phyloP scores from a whole-genome alignment of 2,329 filamentous ascomycete species.

The Fusarium transvaalense region DNA sequence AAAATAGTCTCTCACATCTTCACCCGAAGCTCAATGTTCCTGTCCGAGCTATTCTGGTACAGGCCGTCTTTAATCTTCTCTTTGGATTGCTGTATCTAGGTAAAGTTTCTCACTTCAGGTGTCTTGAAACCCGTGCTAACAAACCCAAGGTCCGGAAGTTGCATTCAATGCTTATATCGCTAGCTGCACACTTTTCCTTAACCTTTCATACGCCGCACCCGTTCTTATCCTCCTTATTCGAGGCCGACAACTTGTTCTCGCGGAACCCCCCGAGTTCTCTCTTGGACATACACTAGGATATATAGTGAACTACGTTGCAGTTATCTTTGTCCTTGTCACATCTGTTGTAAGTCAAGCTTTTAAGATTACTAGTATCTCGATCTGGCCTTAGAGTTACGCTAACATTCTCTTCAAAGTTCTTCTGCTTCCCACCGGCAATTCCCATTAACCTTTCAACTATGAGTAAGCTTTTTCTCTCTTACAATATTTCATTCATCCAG shows the following conservation, averaged over 20 bases:
- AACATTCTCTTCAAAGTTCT: constrained; percentile 24
- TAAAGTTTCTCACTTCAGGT: not conserved
- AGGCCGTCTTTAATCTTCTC: constrained; percentile 58
- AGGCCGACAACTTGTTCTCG: constrained; percentile 50
- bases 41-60: constrained; percentile 55
- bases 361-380: rapidly evolving
- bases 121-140: not conserved
- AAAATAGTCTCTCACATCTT: constrained; percentile 51
- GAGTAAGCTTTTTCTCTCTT: constrained; percentile 20
- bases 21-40: constrained; percentile 57
- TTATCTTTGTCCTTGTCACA: constrained; percentile 55
- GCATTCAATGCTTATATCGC: constrained; percentile 62
- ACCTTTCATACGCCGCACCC: constrained; percentile 60
- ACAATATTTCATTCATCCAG: not conserved
- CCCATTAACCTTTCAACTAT: constrained; percentile 39
- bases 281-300: constrained; percentile 50
- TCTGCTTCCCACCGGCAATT: constrained; percentile 44
- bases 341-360: constrained; percentile 49
- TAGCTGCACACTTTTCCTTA: constrained; percentile 60
- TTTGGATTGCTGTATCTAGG: constrained; percentile 60
- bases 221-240: constrained; percentile 55
- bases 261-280: constrained; percentile 50
- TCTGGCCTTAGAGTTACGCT: not conserved
- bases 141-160: constrained; percentile 53
- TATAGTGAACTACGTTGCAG: constrained; percentile 50